Conservation (phyloP, 345 rosid genomes). For the Lepidium sativum region DNA sequence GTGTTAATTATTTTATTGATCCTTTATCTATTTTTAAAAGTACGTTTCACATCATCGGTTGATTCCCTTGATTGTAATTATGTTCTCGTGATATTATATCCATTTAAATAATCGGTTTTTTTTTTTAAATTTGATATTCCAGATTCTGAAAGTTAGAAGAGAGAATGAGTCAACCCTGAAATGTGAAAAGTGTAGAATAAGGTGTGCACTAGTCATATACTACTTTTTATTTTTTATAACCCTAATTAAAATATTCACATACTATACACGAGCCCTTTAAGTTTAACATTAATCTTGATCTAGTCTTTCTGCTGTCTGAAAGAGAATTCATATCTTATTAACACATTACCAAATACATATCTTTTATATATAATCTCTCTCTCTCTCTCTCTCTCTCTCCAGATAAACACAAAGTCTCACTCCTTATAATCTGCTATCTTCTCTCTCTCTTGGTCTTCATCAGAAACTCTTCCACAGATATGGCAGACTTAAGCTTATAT, state of each 20-base stretch:
- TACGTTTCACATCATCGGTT: not conserved
- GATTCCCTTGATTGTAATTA: not conserved
- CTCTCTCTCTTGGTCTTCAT: not conserved
- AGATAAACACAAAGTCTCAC: conserved; percentile 14
- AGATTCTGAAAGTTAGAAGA: not conserved
- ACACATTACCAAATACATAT: not conserved
- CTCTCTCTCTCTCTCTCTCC: too few relatives aligned
- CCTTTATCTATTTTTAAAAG: too few relatives aligned
- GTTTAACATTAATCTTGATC: not conserved
- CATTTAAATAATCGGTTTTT: not conserved
- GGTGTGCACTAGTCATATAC: conserved; percentile 8
- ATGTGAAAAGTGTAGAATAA: conserved; percentile 8
- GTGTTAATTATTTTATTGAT: too few relatives aligned
- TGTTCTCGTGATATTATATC: not conserved
- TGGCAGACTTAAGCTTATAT: conserved; percentile 38
- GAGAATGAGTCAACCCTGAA: not conserved
- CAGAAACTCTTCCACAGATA: conserved; percentile 3
- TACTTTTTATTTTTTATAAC: not conserved
- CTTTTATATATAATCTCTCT: not conserved
- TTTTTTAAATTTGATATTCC: too few relatives aligned
- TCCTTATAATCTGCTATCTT: not conserved
- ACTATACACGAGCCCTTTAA: conserved; percentile 8
- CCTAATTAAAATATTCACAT: conserved; percentile 12
- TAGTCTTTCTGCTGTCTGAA: conserved; percentile 6
- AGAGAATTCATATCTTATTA: conserved; percentile 7